Conservation (phyloP, 1,284 basidiomycete genomes). For the Golubevia sp. region DNA sequence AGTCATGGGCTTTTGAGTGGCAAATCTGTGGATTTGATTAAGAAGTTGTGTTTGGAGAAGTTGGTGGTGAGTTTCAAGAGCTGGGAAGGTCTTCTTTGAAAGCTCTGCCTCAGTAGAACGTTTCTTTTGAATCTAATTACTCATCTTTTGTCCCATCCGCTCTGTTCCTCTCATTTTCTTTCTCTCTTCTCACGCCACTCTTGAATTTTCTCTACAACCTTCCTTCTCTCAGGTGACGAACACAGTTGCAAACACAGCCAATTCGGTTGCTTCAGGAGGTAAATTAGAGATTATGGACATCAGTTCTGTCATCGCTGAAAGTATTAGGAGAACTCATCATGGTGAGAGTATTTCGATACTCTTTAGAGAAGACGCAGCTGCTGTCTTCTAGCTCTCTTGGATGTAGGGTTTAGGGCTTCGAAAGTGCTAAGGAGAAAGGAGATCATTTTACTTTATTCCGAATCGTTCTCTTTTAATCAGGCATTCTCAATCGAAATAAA, state of each 20-base stretch:
- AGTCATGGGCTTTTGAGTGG: constrained; percentile 92
- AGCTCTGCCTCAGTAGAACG: too few relatives aligned
- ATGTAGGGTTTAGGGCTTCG: too few relatives aligned
- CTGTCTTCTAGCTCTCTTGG: too few relatives aligned
- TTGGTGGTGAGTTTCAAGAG: constrained; percentile 74
- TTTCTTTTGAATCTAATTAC: neutral
- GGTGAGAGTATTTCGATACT: constrained; percentile 70
- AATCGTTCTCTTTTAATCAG: too few relatives aligned
- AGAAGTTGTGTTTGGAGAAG: constrained; percentile 78
- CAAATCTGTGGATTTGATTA: constrained; percentile 76
- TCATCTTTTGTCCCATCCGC: constrained; percentile 27
- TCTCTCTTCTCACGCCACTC: constrained; percentile 3
- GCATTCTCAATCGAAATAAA: too few relatives aligned
- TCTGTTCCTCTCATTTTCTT: neutral
- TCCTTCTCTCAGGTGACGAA: constrained; percentile 72
- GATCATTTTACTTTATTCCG: too few relatives aligned
- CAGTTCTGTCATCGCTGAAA: constrained; percentile 88
- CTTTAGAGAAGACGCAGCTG: constrained; percentile 53
- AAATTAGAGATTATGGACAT: constrained; percentile 75
- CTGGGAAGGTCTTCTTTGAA: too few relatives aligned
- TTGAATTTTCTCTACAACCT: neutral
- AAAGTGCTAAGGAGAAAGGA: too few relatives aligned
- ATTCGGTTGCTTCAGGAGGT: constrained; percentile 64
- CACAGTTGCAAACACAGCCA: constrained; percentile 70
- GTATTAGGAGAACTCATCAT: constrained; percentile 94